A percentile compares a stretch with the other conserved stretches of the same genome.
These are phyloP conservation scores for Chaetomium cochliodes DNA, from an alignment of 495 filamentous ascomycete species.

Conservation along the genomic window DNA sequence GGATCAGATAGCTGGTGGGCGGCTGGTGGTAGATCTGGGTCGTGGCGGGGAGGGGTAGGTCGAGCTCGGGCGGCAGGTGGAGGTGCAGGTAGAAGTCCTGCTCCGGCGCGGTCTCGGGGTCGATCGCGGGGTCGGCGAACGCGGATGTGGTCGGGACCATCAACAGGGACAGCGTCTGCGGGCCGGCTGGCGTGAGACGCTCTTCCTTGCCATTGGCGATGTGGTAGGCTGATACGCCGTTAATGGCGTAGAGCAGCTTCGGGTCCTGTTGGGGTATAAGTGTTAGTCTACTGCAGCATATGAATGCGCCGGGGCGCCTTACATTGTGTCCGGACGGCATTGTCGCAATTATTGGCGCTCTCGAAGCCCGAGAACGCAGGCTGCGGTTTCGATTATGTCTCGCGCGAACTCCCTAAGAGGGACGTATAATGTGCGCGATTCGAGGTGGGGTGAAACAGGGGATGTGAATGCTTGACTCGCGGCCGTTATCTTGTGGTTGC, in stretches of 20 bases:
- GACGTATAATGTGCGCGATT: slow-evolving; percentile 4
- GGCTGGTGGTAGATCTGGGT: slow-evolving; percentile 95
- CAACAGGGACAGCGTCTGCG: slow-evolving; percentile 83
- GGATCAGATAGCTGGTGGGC: slow-evolving; percentile 84
- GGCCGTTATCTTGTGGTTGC: background rate
- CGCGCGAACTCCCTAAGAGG: too few species aligned
- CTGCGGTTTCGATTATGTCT: background rate
- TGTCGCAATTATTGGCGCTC: slow-evolving; percentile 10
- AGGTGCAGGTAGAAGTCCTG: slow-evolving; percentile 96
- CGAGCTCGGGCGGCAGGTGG: slow-evolving; percentile 88
- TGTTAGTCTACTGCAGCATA: slow-evolving; percentile 14
- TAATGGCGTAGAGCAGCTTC: slow-evolving; percentile 77
- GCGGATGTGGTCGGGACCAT: slow-evolving; percentile 87
- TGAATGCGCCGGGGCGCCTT: slow-evolving; percentile 15
- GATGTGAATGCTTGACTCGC: background rate
- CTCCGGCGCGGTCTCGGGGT: slow-evolving; percentile 59
- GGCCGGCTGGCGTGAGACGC: slow-evolving; percentile 75
- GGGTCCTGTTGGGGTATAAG: slow-evolving; percentile 55
- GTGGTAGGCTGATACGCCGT: slow-evolving; percentile 81
- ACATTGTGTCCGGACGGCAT: slow-evolving; percentile 56
- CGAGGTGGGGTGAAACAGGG: background rate
- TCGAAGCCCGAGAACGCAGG: background rate
- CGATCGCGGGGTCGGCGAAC: slow-evolving; percentile 60
- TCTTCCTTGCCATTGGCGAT: slow-evolving; percentile 83
- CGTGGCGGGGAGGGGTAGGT: slow-evolving; percentile 83